phyloP scores from a whole-genome alignment of 2,329 filamentous ascomycete species.

The Hortaea sp. region DNA sequence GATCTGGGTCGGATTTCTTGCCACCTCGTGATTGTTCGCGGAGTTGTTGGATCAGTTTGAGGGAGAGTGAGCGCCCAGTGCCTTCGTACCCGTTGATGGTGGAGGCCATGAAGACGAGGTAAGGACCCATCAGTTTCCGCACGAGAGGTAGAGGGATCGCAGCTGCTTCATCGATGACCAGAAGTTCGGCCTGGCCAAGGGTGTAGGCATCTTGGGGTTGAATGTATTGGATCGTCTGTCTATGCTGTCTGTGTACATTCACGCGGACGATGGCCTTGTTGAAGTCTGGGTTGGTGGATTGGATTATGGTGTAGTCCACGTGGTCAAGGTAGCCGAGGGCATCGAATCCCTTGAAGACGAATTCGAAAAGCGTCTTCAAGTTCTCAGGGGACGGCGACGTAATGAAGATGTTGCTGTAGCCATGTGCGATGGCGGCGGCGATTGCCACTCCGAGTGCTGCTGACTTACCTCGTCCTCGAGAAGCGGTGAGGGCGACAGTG shows the following conservation, averaged over 20 bases:
- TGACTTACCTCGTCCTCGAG: conserved; percentile 91
- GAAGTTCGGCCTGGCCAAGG: conserved; percentile 82
- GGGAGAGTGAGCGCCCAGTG: conserved; percentile 82
- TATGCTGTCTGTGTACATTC: conserved; percentile 87
- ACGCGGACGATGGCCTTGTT: conserved; percentile 98
- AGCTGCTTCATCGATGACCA: conserved; percentile 95
- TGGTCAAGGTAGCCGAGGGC: conserved; percentile 89
- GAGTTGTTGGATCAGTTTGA: conserved; percentile 95
- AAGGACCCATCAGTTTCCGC: conserved; percentile 88
- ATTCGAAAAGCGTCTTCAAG: conserved; percentile 95
- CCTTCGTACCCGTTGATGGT: conserved; percentile 99
- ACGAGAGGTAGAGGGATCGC: conserved; percentile 91
- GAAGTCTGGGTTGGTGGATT: conserved; percentile 96
- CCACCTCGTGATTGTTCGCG: conserved; percentile 77
- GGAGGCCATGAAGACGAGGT: conserved; percentile 97
- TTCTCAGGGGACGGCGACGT: conserved; percentile 97
- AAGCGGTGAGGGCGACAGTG: conserved; percentile 88
- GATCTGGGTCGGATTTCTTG: conserved; percentile 43
- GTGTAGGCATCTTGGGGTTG: conserved; percentile 93
- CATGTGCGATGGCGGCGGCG: conserved; percentile 85
- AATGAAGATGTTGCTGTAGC: conserved; percentile 99
- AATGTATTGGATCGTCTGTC: conserved; percentile 98
- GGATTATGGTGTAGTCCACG: conserved; percentile 93
- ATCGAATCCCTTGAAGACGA: conserved; percentile 97
- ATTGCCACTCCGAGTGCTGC: conserved; percentile 90